Conservation (phyloP, 169 alveolate species). For the Theileria annulata region DNA sequence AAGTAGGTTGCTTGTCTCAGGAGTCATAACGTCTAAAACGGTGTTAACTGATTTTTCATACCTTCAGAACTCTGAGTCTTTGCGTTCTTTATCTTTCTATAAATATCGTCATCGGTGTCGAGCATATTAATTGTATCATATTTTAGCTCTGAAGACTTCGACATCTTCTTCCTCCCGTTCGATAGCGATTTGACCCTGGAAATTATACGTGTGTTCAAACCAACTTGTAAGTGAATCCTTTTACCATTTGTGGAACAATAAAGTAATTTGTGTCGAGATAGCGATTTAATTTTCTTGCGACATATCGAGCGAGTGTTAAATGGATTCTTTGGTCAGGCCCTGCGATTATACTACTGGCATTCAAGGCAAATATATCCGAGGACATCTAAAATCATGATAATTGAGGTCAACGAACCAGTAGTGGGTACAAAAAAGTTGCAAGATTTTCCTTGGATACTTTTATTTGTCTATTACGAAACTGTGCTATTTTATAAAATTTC, state of each 20-base stretch:
- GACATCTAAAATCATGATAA: slow-evolving; percentile 41
- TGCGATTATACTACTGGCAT: slow-evolving; percentile 42
- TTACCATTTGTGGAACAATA: slow-evolving; percentile 19
- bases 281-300: slow-evolving; percentile 53
- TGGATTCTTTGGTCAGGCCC: slow-evolving; percentile 57
- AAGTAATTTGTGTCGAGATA: slow-evolving; percentile 11
- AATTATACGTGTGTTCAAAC: neutral
- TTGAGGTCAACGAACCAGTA: slow-evolving; percentile 28
- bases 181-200: slow-evolving; percentile 61
- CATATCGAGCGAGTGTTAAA: slow-evolving; percentile 28
- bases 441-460: slow-evolving; percentile 14
- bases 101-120: slow-evolving; percentile 35
- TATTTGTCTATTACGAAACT: slow-evolving; percentile 30
- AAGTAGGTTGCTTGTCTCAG: slow-evolving; percentile 46
- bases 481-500: slow-evolving; percentile 44
- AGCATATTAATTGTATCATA: slow-evolving; percentile 22
- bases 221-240: slow-evolving; percentile 24
- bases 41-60: neutral
- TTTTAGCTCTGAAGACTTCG: slow-evolving; percentile 26
- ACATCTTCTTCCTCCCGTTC: slow-evolving; percentile 58
- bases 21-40: slow-evolving; percentile 12
- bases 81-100: slow-evolving; percentile 38
- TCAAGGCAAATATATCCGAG: slow-evolving; percentile 53
- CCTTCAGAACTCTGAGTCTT: slow-evolving; percentile 44
- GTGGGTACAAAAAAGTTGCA: slow-evolving; percentile 42